Base-by-base conservation (phyloP, 116 monocot species). In the Thalassia testudinum region DNA sequence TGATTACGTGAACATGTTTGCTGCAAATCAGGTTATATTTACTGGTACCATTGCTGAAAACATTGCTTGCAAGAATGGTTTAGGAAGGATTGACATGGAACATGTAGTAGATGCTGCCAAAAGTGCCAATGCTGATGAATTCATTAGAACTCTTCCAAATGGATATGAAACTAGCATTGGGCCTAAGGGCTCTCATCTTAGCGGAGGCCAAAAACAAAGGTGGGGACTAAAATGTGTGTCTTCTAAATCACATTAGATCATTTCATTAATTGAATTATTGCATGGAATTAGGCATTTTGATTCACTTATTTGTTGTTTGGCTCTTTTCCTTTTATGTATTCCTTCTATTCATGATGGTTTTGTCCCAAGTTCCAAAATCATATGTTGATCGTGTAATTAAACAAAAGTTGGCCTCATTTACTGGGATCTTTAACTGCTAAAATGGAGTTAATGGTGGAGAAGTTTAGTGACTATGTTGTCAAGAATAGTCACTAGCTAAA, bases 181-280 rank as follows among this genome's bases (percentile, higher is more conserved):
- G 37, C 72, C 62, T 37, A 71, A 76, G 54, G 86, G 92, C 28
- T 92, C 86, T 56, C 57, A 67, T 37, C 51, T 92, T 24, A 92
- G 86, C 65, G 86, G 92, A 64, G 86, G 92, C n/a, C 92, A 92
- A 72, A 76, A 71, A 47, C 92, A 92, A 47, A 82, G 92, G 86
- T 83, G 53, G 48, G 27, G 27, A 25, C 20, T 6, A 20, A 4
- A 45, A 1, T 45, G 45, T 2, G 15, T 8, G 40, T 40, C 14
- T 45, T 20, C 15, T 5, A 13, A n/a, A 20, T 45, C 15, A 13
- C 15, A 45, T n/a, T n/a, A n/a, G n/a, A n/a, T n/a, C n/a, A n/a
- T n/a, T n/a, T n/a, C 44, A 28, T 3, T 34, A 3, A 10, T 34
- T 58, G 34, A 13, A 3, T 34, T 34, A 3, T 5, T 34, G 30